These are phyloP conservation scores for Petunia axillaris DNA, from an alignment of 257 asterid species.

Conservation along the genomic window DNA sequence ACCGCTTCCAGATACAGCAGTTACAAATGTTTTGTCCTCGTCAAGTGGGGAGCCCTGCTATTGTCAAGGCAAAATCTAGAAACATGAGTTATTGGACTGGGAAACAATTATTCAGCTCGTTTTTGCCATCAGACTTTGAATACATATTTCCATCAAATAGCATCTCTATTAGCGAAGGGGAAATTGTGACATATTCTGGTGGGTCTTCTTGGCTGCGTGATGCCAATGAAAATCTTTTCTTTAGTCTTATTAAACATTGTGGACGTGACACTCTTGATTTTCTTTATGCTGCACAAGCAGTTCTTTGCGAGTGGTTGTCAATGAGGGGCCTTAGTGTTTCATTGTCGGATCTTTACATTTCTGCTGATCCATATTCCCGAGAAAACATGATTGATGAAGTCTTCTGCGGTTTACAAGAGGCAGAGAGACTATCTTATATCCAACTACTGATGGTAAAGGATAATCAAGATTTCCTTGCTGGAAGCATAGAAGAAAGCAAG, in stretches of 20 bases:
- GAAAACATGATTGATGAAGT: slow-evolving; percentile 70
- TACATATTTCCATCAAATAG: slow-evolving; percentile 52
- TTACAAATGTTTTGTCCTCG: slow-evolving; percentile 75
- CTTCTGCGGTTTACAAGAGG: slow-evolving; percentile 75
- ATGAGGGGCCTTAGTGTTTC: slow-evolving; percentile 88
- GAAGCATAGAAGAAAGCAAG: slow-evolving; percentile 49
- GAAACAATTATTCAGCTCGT: slow-evolving; percentile 68
- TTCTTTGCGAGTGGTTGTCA: slow-evolving; percentile 85
- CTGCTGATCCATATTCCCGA: slow-evolving; percentile 58
- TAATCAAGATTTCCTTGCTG: slow-evolving; percentile 57
- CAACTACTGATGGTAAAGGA: slow-evolving; percentile 59
- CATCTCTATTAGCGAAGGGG: slow-evolving; percentile 64
- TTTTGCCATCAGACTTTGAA: slow-evolving; percentile 68
- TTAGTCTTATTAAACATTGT: slow-evolving; percentile 54
- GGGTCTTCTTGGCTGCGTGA: slow-evolving; percentile 86
- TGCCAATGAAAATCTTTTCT: slow-evolving; percentile 56
- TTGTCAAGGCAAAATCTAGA: slow-evolving; percentile 42
- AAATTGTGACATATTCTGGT: slow-evolving; percentile 56
- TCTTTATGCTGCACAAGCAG: slow-evolving; percentile 66
- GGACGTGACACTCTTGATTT: slow-evolving; percentile 53
- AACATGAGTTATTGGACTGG: slow-evolving; percentile 73
- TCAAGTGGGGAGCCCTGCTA: slow-evolving; percentile 51
- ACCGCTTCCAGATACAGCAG: slow-evolving; percentile 76
- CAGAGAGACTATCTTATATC: slow-evolving; percentile 59
- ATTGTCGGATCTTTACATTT: slow-evolving; percentile 73